These are phyloP conservation scores for Chaetomium tenue DNA, from an alignment of 495 filamentous ascomycete species.

Conservation along the genomic window DNA sequence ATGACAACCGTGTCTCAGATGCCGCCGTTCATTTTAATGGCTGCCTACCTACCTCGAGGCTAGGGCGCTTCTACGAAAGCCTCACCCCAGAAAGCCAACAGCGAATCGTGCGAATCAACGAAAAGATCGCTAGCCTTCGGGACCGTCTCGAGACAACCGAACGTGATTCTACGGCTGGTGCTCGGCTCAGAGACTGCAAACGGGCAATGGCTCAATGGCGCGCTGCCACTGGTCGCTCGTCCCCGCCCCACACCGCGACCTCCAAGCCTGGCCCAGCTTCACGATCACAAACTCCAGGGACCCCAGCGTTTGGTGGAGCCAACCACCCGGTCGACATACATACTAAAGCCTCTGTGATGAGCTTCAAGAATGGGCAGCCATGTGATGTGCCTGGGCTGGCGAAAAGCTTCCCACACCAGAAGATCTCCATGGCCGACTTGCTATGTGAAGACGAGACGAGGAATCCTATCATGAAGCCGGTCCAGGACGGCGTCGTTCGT, in stretches of 20 bases:
- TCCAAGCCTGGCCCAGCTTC: neutral
- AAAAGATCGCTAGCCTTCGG: constrained; percentile 21
- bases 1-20: constrained; percentile 31
- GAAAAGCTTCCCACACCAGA: constrained; percentile 30
- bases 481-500: constrained; percentile 26
- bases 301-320: neutral
- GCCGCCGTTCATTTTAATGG: constrained; percentile 31
- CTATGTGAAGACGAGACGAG: constrained; percentile 25
- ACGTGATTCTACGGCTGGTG: constrained; percentile 23
- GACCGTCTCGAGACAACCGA: constrained; percentile 27
- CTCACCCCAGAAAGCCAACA: constrained; percentile 25
- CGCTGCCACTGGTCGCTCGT: constrained; percentile 16
- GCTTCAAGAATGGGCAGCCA: constrained; percentile 27
- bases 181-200: constrained; percentile 27
- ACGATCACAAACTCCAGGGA: neutral
- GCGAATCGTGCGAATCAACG: constrained; percentile 26
- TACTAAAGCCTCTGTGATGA: constrained; percentile 32
- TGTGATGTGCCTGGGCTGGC: constrained; percentile 22
- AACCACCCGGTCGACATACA: constrained; percentile 24
- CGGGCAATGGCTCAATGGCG: constrained; percentile 25
- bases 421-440: constrained; percentile 29
- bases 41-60: constrained; percentile 27
- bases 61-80: constrained; percentile 28
- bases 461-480: constrained; percentile 33
- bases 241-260: neutral